These are phyloP conservation scores for Otatea glauca DNA, from an alignment of 176 grass and related monocot genomes.

Conservation along the genomic window DNA sequence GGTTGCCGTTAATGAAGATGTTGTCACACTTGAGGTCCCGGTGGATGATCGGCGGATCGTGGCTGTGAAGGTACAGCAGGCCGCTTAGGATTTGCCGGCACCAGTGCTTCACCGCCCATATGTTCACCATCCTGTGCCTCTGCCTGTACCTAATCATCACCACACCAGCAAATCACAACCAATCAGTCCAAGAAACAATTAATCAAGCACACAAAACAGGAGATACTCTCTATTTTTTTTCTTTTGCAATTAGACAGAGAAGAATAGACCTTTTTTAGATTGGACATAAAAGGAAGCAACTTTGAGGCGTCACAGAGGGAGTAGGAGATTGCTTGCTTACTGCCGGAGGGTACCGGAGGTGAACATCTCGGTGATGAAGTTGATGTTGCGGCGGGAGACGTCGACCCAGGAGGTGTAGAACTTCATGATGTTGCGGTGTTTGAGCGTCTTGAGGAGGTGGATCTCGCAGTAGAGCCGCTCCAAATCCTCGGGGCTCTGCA, in stretches of 20 bases:
- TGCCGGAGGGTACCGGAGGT: slow-evolving; percentile 94
- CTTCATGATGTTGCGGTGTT: slow-evolving; percentile 96
- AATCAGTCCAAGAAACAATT: slow-evolving; percentile 30
- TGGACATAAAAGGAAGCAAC: slow-evolving; percentile 31
- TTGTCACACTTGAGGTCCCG: slow-evolving; percentile 98
- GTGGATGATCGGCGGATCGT: slow-evolving; percentile 95
- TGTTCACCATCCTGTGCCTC: slow-evolving; percentile 69
- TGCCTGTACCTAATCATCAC: slow-evolving; percentile 75
- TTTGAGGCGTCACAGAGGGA: not conserved
- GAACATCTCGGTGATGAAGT: slow-evolving; percentile 99
- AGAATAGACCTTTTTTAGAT: slow-evolving; percentile 24
- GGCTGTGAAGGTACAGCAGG: slow-evolving; percentile 84
- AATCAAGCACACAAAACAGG: not conserved
- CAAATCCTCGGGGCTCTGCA: slow-evolving; percentile 78
- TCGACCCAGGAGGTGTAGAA: slow-evolving; percentile 98
- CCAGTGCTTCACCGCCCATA: slow-evolving; percentile 96
- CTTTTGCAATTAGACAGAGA: not conserved
- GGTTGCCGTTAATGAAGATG: slow-evolving; percentile 96
- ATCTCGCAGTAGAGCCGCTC: slow-evolving; percentile 99
- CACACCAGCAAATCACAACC: slow-evolving; percentile 11
- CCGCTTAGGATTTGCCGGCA: slow-evolving; percentile 89
- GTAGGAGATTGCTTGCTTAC: slow-evolving; percentile 46
- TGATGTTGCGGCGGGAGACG: slow-evolving; percentile 79
- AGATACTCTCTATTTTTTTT: not conserved
- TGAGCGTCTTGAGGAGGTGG: slow-evolving; percentile 94